Percentiles rank a stretch among this genome's conserved stretches.
These are phyloP conservation scores for Medicago lupulina DNA, from an alignment of 306 rosid species.

Conservation along the genomic window DNA sequence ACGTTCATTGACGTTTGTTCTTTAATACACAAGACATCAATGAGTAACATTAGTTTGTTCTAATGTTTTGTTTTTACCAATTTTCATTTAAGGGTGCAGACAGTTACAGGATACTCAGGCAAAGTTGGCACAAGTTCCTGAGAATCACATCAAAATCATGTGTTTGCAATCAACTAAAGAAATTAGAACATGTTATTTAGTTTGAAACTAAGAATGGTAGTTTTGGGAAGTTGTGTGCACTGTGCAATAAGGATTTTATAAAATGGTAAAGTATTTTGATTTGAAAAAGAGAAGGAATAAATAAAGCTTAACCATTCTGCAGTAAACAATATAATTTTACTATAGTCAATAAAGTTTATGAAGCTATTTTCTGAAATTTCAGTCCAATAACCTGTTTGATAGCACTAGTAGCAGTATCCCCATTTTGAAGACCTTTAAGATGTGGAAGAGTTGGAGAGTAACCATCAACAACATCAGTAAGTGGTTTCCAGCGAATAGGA, in stretches of 20 bases:
- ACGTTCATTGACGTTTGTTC: not conserved
- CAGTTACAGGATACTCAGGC: not conserved
- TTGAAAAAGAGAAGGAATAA: conserved; percentile 24
- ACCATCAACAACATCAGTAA: conserved; percentile 94
- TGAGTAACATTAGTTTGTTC: conserved; percentile 9
- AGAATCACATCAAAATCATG: conserved; percentile 26
- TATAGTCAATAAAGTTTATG: conserved; percentile 20
- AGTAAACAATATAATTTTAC: conserved; percentile 23
- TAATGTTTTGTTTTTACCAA: not conserved
- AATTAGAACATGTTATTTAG: conserved; percentile 33
- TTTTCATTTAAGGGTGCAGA: conserved; percentile 12
- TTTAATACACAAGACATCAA: conserved; percentile 11
- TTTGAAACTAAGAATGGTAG: conserved; percentile 12
- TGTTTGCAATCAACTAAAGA: conserved; percentile 32
- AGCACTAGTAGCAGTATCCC: conserved; percentile 99
- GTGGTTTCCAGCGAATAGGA: conserved; percentile 98
- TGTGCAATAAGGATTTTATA: conserved; percentile 16
- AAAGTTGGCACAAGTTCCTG: conserved; percentile 28
- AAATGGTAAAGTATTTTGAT: conserved; percentile 29
- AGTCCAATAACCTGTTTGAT: conserved; percentile 83
- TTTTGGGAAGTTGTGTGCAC: conserved; percentile 17
- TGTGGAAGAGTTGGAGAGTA: conserved; percentile 98
- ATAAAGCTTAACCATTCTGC: conserved; percentile 27
- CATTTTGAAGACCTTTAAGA: conserved; percentile 99
- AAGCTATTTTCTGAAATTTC: conserved; percentile 38